Evolutionary conservation across 139 green algal species (phyloP).

Genomic region (Nannochloris sp.): DNA sequence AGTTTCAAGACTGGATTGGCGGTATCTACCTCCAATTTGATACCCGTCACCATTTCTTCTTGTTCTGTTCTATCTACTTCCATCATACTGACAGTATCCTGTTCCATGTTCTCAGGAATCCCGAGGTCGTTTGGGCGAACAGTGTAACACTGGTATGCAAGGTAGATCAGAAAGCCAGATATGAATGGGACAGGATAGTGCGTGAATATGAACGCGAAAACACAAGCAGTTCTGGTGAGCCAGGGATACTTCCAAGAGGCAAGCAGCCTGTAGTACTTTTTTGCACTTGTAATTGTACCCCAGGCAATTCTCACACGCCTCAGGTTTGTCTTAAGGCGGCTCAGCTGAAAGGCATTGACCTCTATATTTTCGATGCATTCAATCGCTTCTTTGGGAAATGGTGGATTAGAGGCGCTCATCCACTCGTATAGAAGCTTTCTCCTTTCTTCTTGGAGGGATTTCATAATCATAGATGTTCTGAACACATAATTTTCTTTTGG

Average conservation of each 20-base stretch:
- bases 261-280: neutral
- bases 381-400: constrained; percentile 11
- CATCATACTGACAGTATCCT: constrained; percentile 15
- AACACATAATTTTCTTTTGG: constrained; percentile 2
- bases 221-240: constrained; percentile 4
- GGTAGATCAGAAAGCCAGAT: constrained; percentile 13
- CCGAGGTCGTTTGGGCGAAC: neutral
- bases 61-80: constrained; percentile 11
- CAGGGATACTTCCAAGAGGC: constrained; percentile 17
- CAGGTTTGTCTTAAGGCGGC: constrained; percentile 12
- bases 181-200: constrained; percentile 5
- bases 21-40: neutral
- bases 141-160: neutral
- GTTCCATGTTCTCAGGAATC: constrained; percentile 12
- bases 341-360: constrained; percentile 22
- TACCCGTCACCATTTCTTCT: neutral
- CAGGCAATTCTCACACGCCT: constrained; percentile 15
- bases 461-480: neutral
- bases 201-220: neutral
- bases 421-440: constrained; percentile 21
- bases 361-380: constrained; percentile 19
- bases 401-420: constrained; percentile 22
- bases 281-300: constrained; percentile 1
- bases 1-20: neutral
- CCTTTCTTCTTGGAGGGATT: neutral